phyloP scores from a whole-genome alignment of 257 asterid genomes.

The Solanum sejunctum region DNA sequence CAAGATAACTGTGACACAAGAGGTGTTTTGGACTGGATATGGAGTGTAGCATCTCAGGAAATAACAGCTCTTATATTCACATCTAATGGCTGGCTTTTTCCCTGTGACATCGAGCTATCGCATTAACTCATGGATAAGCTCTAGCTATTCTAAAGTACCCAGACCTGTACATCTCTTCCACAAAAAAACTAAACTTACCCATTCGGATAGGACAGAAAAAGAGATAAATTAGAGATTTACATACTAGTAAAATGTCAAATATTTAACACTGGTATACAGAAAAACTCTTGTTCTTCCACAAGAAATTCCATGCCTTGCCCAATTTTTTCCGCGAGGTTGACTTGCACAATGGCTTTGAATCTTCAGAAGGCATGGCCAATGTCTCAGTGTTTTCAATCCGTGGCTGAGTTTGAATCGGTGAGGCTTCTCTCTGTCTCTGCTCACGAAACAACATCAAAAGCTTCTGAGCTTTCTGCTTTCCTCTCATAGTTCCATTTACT shows the following conservation, averaged over 20 bases:
- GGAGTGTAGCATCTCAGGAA: not conserved
- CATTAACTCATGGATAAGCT: not conserved
- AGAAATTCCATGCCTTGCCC: slow-evolving; percentile 49
- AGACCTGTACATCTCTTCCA: slow-evolving; percentile 10
- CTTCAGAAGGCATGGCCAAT: slow-evolving; percentile 12
- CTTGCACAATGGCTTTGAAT: slow-evolving; percentile 45
- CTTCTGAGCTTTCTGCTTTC: slow-evolving; percentile 94
- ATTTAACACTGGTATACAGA: slow-evolving; percentile 48
- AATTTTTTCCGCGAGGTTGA: slow-evolving; percentile 61
- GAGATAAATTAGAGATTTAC: slow-evolving; percentile 7
- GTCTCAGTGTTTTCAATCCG: slow-evolving; percentile 19
- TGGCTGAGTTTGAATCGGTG: slow-evolving; percentile 18
- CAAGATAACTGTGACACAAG: not conserved
- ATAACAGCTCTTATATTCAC: not conserved
- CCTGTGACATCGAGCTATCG: not conserved
- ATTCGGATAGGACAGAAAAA: not conserved
- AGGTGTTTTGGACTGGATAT: too few relatives aligned
- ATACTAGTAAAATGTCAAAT: not conserved
- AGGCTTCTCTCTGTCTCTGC: slow-evolving; percentile 75
- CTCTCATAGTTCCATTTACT: slow-evolving; percentile 80
- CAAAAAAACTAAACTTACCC: not conserved
- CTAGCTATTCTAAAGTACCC: not conserved
- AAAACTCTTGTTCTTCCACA: slow-evolving; percentile 69
- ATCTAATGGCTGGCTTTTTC: not conserved
- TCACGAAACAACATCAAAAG: slow-evolving; percentile 89